Evolutionary conservation across 1,139 yeast species (phyloP), one percentile per base, ranked within the genome.

Genomic region (Protomyces pachydermus): DNA sequence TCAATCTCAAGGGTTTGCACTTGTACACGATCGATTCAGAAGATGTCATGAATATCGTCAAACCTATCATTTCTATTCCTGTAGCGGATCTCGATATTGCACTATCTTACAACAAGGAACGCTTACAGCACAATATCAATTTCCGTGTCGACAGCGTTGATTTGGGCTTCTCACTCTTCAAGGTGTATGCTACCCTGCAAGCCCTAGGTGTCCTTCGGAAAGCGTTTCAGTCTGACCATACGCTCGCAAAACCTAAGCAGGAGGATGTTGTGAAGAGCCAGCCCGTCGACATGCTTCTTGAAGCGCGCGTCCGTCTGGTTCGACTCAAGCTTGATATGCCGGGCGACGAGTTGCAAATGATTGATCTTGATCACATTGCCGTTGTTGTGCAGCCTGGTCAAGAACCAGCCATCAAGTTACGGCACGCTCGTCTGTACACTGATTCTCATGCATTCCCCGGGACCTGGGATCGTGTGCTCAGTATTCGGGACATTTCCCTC

Each of bases 391-490:
- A 74, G 1, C 71, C 76, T 34, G 73, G 66, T 16, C 45, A 70
- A 3, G 70, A 76, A 38, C 78, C 76, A 1, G 57, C 54, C 1
- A 68, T 78, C 6, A 71, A 72, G 18, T 74, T 81, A 23, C 75
- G 75, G 54, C 78, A 76, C 61, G 71, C 78, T 35, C 74, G 87
- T 52, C 72, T 84, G 56, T 84, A 81, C 70, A 83, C 84, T 9
- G 75, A 78, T 14, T 85, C 84, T 64, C 88, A 88, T 0, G 76
- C 79, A 1, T 80, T 84, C 3, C 77, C 77, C 35, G 72, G 76
- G 74, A 67, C 80, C 68, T 70, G 82, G 82, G 71, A 79, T 75
- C 63, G 75, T 56, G 56, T 78, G 69, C 52, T 76, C 69, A 75
- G 71, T 48, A 70, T 70, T 57, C 72, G 74, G 65, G 70, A 72